Percentiles rank a stretch among this genome's conserved stretches.
Conservation (phyloP, 305 asterid species). For the Fraxinus nigra region DNA sequence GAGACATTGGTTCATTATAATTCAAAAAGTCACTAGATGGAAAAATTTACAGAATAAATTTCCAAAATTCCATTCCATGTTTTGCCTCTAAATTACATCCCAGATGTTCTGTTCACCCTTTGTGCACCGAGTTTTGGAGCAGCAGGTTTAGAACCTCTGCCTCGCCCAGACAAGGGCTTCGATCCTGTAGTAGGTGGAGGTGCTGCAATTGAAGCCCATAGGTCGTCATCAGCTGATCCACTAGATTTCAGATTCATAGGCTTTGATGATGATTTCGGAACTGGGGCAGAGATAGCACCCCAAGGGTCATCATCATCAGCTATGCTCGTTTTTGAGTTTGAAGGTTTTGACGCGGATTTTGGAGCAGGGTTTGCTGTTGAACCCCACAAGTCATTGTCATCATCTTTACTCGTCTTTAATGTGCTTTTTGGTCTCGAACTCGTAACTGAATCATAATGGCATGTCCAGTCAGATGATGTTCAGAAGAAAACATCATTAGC, state of each 20-base stretch:
- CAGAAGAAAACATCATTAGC: neutral
- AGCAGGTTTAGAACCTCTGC: constrained; percentile 63
- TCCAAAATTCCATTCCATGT: constrained; percentile 24
- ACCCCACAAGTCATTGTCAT: constrained; percentile 66
- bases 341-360: constrained; percentile 43
- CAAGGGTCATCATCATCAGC: constrained; percentile 61
- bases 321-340: constrained; percentile 36
- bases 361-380: constrained; percentile 42
- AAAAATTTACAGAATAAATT: constrained; percentile 40
- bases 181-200: constrained; percentile 71
- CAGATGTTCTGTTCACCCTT: constrained; percentile 77
- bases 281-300: constrained; percentile 68
- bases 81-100: constrained; percentile 39
- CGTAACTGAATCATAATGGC: constrained; percentile 46
- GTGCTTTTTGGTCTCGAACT: constrained; percentile 53
- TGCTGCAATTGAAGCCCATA: constrained; percentile 96
- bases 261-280: constrained; percentile 58
- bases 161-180: constrained; percentile 66
- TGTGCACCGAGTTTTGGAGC: constrained; percentile 84
- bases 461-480: constrained; percentile 14
- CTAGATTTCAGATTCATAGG: constrained; percentile 45
- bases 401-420: constrained; percentile 43
- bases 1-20: constrained; percentile 17
- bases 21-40: constrained; percentile 21
- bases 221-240: constrained; percentile 61